phyloP scores from a whole-genome alignment of 371 early-diverging fungal species.

The Entomophthora muscae region DNA sequence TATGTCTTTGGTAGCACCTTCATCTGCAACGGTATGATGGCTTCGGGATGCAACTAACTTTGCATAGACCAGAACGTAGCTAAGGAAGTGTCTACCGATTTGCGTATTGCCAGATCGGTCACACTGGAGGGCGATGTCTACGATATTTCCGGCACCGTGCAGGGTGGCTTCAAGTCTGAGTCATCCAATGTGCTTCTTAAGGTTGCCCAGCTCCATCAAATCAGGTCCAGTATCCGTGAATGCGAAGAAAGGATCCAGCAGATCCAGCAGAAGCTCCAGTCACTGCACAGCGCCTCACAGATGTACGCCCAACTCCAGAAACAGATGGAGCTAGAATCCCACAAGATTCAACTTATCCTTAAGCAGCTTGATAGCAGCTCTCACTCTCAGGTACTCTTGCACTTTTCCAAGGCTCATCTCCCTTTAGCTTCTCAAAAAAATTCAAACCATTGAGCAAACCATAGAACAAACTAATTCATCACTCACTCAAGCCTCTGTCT shows the following conservation, averaged over 20 bases:
- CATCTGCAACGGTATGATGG: slow-evolving; percentile 53
- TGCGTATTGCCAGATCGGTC: slow-evolving; percentile 67
- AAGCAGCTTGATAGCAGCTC: slow-evolving; percentile 50
- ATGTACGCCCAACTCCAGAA: slow-evolving; percentile 29
- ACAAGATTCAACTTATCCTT: slow-evolving; percentile 49
- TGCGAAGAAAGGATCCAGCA: slow-evolving; percentile 24
- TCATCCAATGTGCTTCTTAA: slow-evolving; percentile 58
- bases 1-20: slow-evolving; percentile 91
- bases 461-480: slow-evolving; percentile 24
- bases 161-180: slow-evolving; percentile 83
- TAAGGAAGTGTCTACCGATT: slow-evolving; percentile 75
- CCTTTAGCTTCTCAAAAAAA: slow-evolving; percentile 14
- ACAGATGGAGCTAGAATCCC: slow-evolving; percentile 44
- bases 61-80: slow-evolving; percentile 63
- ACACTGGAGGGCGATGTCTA: slow-evolving; percentile 98
- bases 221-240: slow-evolving; percentile 26
- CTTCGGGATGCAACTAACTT: too few species aligned
- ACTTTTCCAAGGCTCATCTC: slow-evolving; percentile 12
- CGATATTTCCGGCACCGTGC: slow-evolving; percentile 93
- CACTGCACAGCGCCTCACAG: slow-evolving; percentile 19
- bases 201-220: slow-evolving; percentile 39
- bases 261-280: slow-evolving; percentile 24
- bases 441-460: slow-evolving; percentile 16
- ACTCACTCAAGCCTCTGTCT: slow-evolving; percentile 21
- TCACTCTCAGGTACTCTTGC: slow-evolving; percentile 28